Conservation (phyloP, 768 basidiomycete species). For the Lentinula aciculospora region DNA sequence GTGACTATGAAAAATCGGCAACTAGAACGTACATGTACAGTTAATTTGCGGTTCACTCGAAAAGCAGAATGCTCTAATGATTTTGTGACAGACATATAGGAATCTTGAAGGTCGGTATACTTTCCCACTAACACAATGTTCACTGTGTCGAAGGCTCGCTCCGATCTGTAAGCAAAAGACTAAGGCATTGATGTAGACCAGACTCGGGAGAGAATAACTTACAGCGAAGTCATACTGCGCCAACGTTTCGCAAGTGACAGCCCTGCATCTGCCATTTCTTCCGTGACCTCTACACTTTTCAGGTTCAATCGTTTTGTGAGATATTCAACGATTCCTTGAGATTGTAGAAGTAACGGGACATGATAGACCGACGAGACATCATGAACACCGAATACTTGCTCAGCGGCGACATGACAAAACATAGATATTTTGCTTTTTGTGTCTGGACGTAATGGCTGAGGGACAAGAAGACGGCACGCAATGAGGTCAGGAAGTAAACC, state of each 20-base stretch:
- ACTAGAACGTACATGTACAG: slow-evolving; percentile 56
- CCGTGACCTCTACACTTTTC: slow-evolving; percentile 43
- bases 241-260: slow-evolving; percentile 64
- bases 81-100: slow-evolving; percentile 98
- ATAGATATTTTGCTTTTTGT: slow-evolving; percentile 97
- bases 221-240: slow-evolving; percentile 83
- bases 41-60: slow-evolving; percentile 80
- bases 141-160: slow-evolving; percentile 85
- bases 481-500: slow-evolving; percentile 94
- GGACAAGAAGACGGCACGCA: slow-evolving; percentile 82
- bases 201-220: slow-evolving; percentile 15
- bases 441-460: slow-evolving; percentile 71
- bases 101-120: slow-evolving; percentile 95
- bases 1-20: background rate
- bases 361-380: slow-evolving; percentile 97
- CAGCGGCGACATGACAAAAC: slow-evolving; percentile 93
- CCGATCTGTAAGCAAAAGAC: slow-evolving; percentile 57
- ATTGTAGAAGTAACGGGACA: slow-evolving; percentile 85
- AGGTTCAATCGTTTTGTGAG: slow-evolving; percentile 81
- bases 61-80: slow-evolving; percentile 96
- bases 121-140: slow-evolving; percentile 93
- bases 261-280: slow-evolving; percentile 58
- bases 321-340: slow-evolving; percentile 88
- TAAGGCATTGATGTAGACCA: background rate
- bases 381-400: slow-evolving; percentile 92